Evolutionary conservation across 2,329 filamentous ascomycete species (phyloP).

Genomic region (Cercospora janseana): DNA sequence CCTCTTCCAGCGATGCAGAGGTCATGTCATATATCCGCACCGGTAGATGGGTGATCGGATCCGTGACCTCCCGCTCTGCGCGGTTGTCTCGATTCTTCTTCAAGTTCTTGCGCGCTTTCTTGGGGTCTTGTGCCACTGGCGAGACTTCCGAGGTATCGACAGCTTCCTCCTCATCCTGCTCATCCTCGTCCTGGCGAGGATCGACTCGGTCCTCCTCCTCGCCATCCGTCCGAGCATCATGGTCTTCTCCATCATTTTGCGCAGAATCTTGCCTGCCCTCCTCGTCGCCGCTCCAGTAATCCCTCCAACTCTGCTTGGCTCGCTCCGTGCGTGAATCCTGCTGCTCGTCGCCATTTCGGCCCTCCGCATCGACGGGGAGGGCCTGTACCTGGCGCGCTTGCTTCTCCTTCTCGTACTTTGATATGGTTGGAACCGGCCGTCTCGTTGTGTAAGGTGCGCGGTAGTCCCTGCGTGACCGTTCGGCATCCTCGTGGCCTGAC

Average conservation of each 20-base stretch:
- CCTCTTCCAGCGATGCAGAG: constrained; percentile 56
- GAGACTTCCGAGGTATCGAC: constrained; percentile 47
- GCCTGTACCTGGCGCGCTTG: constrained; percentile 40
- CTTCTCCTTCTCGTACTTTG: constrained; percentile 49
- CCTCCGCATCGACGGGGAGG: constrained; percentile 28
- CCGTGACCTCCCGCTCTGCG: constrained; percentile 62
- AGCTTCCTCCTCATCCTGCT: constrained; percentile 24
- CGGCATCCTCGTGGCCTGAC: constrained; percentile 43
- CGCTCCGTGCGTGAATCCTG: constrained; percentile 37
- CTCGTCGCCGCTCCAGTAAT: constrained; percentile 29
- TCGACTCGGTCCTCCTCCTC: constrained; percentile 16
- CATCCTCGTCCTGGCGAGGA: constrained; percentile 15
- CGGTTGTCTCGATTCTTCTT: constrained; percentile 50
- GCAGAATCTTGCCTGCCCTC: constrained; percentile 16
- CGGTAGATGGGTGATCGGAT: constrained; percentile 69
- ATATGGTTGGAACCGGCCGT: constrained; percentile 49
- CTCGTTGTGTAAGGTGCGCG: constrained; percentile 45
- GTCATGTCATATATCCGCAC: constrained; percentile 68
- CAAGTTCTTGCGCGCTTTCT: constrained; percentile 50
- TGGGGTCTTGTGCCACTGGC: constrained; percentile 42
- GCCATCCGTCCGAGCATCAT: constrained; percentile 9
- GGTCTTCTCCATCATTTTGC: constrained; percentile 18
- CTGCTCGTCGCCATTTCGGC: constrained; percentile 28
- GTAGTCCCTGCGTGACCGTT: constrained; percentile 41
- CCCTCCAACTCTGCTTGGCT: constrained; percentile 33